These are phyloP conservation scores for Pseudopithomyces maydicus DNA, from an alignment of 2,329 filamentous ascomycete species.

Conservation along the genomic window DNA sequence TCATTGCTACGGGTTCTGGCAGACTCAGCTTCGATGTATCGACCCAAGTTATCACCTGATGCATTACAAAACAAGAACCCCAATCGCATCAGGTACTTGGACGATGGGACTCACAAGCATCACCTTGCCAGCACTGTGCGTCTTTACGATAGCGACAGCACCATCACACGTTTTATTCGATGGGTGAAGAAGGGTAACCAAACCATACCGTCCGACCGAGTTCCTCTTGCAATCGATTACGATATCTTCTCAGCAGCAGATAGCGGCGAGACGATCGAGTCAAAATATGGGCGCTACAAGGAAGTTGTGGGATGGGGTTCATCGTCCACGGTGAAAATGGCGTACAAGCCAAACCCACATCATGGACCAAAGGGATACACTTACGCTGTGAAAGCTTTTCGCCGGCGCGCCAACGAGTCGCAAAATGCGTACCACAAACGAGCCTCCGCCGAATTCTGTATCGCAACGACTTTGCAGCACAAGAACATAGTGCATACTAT, in stretches of 20 bases:
- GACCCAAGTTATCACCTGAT: not conserved
- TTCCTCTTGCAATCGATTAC: conserved; percentile 96
- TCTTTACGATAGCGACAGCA: conserved; percentile 92
- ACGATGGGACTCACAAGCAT: conserved; percentile 80
- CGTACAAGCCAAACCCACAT: conserved; percentile 88
- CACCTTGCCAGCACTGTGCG: conserved; percentile 86
- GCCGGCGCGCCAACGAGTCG: conserved; percentile 88
- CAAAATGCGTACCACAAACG: conserved; percentile 98
- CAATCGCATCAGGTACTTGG: conserved; percentile 15
- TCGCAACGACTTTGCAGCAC: conserved; percentile 93
- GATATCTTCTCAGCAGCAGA: conserved; percentile 81
- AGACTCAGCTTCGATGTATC: not conserved
- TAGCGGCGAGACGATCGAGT: conserved; percentile 77
- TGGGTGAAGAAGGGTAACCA: conserved; percentile 77
- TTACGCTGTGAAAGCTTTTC: conserved; percentile 98
- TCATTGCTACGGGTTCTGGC: no score
- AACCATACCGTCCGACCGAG: conserved; percentile 79
- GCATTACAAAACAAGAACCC: not conserved
- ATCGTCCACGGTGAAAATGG: conserved; percentile 96
- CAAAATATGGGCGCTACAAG: conserved; percentile 98
- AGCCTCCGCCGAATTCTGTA: conserved; percentile 96
- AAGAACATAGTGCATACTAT: conserved; percentile 98
- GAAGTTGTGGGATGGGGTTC: conserved; percentile 95
- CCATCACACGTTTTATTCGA: conserved; percentile 83
- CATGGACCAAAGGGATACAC: conserved; percentile 80